Evolutionary conservation across 176 grass and related monocot species (phyloP), one percentile per base, ranked within the genome.

Genomic region (Thalia dealbata): DNA sequence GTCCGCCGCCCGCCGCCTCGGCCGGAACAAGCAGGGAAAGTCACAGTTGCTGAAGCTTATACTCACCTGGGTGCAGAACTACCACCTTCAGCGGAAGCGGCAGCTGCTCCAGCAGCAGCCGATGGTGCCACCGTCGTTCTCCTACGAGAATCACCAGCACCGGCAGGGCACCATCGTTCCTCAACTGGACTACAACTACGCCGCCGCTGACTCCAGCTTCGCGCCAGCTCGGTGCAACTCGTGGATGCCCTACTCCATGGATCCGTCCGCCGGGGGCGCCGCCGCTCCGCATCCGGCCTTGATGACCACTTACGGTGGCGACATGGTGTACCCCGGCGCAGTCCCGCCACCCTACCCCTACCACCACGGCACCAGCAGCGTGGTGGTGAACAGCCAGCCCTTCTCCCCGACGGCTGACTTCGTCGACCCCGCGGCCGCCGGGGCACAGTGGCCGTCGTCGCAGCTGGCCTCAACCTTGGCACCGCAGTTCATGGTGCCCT

Each of bases 21-120:
- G 95, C 2, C 81, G 89, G 0, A 88, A 82, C 0, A 80, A 78
- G 7, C 83, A 88, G 21, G 95, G 87, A 32, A 77, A 67, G 79
- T 85, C 86, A 79, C 83, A 99, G 78, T 83, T 99, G 13, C 87
- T 99, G 68, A 92, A 91, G 69, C 90, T 95, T 63, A 93, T 99
- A 73, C 90, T 99, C 14, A 79, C 87, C 10, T 99, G 95, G 95
- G 95, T 95, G 24, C 87, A 93, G 80, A 88, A 93, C 77, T 77
- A 99, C 54, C 90, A 93, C 64, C 79, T 99, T 55, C 90, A 88
- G 50, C 86, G 77, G 64, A 93, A 93, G 68, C 79, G 81, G 12
- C 77, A 55, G 2, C 80, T 73, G 42, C 61, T 50, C 10, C 43
- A 63, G 30, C 73, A 71, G 18, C 41, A 5, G 67, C 69, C 51